These are phyloP conservation scores for Colletotrichum camelliae DNA, from an alignment of 2,329 filamentous ascomycete genomes.

Conservation along the genomic window DNA sequence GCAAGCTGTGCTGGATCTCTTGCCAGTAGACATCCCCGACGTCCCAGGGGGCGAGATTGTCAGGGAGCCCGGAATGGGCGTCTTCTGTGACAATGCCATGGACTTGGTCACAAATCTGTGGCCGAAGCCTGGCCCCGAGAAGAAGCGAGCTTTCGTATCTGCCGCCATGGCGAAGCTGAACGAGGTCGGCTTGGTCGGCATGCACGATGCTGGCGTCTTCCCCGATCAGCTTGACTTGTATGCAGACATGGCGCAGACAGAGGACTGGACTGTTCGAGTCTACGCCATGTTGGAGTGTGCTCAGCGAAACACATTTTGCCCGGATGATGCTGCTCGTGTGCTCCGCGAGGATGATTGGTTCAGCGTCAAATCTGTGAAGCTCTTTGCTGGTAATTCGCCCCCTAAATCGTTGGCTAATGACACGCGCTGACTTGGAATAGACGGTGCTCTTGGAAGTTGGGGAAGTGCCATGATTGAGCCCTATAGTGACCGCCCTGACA, in stretches of 20 bases:
- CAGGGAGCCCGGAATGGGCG: constrained; percentile 65
- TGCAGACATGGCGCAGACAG: constrained; percentile 48
- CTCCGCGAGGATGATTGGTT: constrained; percentile 56
- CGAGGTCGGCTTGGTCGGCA: constrained; percentile 69
- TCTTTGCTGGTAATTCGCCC: constrained; percentile 64
- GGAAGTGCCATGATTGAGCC: constrained; percentile 75
- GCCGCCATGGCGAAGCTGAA: constrained; percentile 69
- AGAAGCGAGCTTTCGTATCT: constrained; percentile 59
- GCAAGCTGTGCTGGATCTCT: constrained; percentile 63
- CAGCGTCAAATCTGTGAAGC: constrained; percentile 67
- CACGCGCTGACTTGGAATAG: constrained; percentile 37
- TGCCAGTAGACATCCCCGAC: constrained; percentile 57
- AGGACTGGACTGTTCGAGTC: constrained; percentile 66
- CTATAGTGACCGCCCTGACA: constrained; percentile 67
- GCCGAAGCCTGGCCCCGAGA: constrained; percentile 59
- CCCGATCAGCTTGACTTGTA: constrained; percentile 61
- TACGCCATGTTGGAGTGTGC: constrained; percentile 74
- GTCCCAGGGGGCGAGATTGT: constrained; percentile 69
- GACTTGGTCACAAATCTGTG: constrained; percentile 62
- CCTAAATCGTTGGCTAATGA: neutral
- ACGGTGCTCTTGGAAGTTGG: constrained; percentile 75
- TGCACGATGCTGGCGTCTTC: constrained; percentile 71
- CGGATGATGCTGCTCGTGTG: constrained; percentile 51
- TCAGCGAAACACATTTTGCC: constrained; percentile 68
- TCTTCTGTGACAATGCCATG: constrained; percentile 79